A percentile compares a stretch with the other conserved stretches of the same genome.
Evolutionary conservation across 257 asterid species (phyloP).

Genomic region (Gentiana dahurica): DNA sequence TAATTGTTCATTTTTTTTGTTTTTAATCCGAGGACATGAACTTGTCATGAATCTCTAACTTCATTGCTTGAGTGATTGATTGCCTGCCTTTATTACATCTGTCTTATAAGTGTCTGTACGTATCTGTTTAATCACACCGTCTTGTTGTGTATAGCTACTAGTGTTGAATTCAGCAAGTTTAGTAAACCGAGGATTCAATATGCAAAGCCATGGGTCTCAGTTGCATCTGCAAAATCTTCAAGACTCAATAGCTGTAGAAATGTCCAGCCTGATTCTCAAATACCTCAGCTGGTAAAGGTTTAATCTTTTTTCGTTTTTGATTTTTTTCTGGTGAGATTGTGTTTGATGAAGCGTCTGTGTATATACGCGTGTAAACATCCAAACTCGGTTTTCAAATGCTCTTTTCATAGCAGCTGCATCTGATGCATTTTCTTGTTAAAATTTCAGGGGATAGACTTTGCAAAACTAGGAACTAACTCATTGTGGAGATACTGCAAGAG

Average conservation of each 20-base stretch:
- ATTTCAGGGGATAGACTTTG: conserved; percentile 48
- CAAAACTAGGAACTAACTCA: conserved; percentile 73
- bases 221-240: conserved; percentile 44
- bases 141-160: conserved; percentile 39
- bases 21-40: background rate
- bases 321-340: no score
- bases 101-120: background rate
- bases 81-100: background rate
- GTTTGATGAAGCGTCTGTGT: no score
- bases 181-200: conserved; percentile 62
- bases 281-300: conserved; percentile 35
- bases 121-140: conserved; percentile 1
- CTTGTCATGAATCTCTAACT: background rate
- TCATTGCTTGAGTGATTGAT: background rate
- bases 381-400: no score
- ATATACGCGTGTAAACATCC: no score
- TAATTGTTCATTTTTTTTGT: no score
- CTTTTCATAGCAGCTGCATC: no score
- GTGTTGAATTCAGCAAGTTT: conserved; percentile 54
- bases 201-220: conserved; percentile 52
- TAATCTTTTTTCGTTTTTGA: no score
- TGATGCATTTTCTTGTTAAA: conserved; percentile 7
- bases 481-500: conserved; percentile 74
- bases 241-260: conserved; percentile 40
- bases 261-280: conserved; percentile 30